phyloP scores from a whole-genome alignment of 169 alveolate genomes.

The Perkinsus olseni region DNA sequence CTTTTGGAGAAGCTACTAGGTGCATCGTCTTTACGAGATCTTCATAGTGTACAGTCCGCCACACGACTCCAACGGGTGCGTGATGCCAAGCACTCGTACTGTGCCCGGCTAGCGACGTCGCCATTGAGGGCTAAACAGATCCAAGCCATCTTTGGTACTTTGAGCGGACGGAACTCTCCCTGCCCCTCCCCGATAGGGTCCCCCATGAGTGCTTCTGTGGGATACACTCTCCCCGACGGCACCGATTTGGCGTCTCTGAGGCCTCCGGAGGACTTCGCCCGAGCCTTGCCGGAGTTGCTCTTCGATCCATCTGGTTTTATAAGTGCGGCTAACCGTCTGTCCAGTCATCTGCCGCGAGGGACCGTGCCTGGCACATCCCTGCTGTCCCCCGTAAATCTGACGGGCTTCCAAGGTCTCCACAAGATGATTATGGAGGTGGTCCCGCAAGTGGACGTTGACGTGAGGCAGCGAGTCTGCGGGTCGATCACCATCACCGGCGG shows the following conservation, averaged over 20 bases:
- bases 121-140: not conserved
- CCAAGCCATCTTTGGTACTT: not conserved
- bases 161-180: not conserved
- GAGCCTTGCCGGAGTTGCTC: not conserved
- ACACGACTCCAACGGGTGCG: not conserved
- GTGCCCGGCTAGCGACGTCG: not conserved
- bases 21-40: not conserved
- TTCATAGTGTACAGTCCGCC: not conserved
- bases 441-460: not conserved
- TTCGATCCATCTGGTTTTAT: not conserved
- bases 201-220: not conserved
- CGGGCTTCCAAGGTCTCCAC: not conserved
- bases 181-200: not conserved
- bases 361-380: not conserved
- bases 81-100: not conserved
- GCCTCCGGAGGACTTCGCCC: not conserved
- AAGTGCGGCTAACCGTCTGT: not conserved
- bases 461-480: not conserved
- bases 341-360: not conserved
- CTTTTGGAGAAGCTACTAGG: not conserved
- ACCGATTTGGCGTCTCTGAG: not conserved
- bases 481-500: not conserved
- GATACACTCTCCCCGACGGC: not conserved
- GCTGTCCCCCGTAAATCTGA: not conserved
- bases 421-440: not conserved